These are phyloP conservation scores for Psilocybe cyanescens DNA, from an alignment of 768 basidiomycete species.

Conservation along the genomic window DNA sequence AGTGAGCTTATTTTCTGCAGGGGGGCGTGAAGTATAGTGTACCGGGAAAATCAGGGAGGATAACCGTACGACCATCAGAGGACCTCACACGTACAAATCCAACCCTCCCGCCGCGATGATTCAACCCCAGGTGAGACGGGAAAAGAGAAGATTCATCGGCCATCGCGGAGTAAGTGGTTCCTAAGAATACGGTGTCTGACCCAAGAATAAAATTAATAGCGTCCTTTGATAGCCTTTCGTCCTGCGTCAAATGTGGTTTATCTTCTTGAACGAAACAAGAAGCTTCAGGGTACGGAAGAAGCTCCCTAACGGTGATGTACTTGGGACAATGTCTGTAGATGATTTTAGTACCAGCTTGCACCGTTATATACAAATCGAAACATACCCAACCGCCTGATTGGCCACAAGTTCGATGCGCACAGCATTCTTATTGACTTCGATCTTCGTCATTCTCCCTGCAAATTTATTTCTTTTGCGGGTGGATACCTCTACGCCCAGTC, in stretches of 20 bases:
- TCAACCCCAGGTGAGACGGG: slow-evolving; percentile 66
- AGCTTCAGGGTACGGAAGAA: slow-evolving; percentile 45
- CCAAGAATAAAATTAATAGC: slow-evolving; percentile 49
- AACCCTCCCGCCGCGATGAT: slow-evolving; percentile 65
- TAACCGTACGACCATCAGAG: slow-evolving; percentile 55
- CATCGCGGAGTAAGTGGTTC: slow-evolving; percentile 50
- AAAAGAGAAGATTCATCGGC: slow-evolving; percentile 39
- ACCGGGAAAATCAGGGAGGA: slow-evolving; percentile 67
- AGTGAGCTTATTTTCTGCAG: background rate
- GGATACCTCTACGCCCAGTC: slow-evolving; percentile 63
- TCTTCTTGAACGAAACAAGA: slow-evolving; percentile 41
- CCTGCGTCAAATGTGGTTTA: slow-evolving; percentile 31
- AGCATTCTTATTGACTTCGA: slow-evolving; percentile 28
- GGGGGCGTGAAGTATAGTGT: slow-evolving; percentile 9
- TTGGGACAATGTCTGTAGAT: slow-evolving; percentile 65
- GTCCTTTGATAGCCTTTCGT: slow-evolving; percentile 51
- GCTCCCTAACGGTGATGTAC: slow-evolving; percentile 62
- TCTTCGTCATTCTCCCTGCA: slow-evolving; percentile 47
- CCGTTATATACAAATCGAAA: background rate
- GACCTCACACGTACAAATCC: slow-evolving; percentile 64
- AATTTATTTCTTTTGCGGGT: slow-evolving; percentile 68
- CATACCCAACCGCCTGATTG: slow-evolving; percentile 61
- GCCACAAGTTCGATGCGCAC: slow-evolving; percentile 46
- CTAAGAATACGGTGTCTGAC: slow-evolving; percentile 60
- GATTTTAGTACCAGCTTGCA: background rate